Conservation (phyloP, 345 rosid species). For the Carallia brachiata region DNA sequence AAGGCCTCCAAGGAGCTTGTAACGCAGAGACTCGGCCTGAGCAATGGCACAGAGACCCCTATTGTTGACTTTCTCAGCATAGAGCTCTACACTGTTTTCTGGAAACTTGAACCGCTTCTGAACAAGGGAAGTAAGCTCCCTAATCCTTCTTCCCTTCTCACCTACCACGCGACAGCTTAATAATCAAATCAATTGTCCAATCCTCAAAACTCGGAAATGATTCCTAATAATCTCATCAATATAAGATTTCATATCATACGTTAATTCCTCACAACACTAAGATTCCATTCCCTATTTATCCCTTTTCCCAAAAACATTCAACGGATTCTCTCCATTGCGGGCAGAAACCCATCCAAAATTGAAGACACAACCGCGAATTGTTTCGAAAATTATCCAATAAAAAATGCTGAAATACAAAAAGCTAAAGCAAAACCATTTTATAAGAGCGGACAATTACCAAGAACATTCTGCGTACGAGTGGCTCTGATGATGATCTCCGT, state of each 20-base stretch:
- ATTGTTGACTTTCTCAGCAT: constrained; percentile 35
- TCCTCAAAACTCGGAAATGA: background rate
- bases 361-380: no score
- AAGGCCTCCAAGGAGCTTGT: constrained; percentile 43
- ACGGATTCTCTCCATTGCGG: no score
- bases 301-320: no score
- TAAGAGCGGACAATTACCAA: constrained; percentile 4
- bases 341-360: no score
- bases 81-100: constrained; percentile 33
- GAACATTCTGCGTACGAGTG: constrained; percentile 33
- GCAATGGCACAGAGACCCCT: constrained; percentile 40
- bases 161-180: constrained; percentile 2
- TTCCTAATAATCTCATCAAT: no score
- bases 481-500: constrained; percentile 41
- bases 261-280: no score
- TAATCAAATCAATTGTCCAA: background rate
- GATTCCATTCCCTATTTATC: no score
- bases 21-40: constrained; percentile 36
- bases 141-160: constrained; percentile 32
- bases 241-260: no score
- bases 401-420: background rate
- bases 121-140: constrained; percentile 31
- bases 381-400: background rate
- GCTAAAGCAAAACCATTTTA: background rate
- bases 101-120: constrained; percentile 38